Evolutionary conservation across 805 yeast genomes (phyloP), one percentile per base, ranked within the genome.

Genomic region (Suhomyces xylopsoci): DNA sequence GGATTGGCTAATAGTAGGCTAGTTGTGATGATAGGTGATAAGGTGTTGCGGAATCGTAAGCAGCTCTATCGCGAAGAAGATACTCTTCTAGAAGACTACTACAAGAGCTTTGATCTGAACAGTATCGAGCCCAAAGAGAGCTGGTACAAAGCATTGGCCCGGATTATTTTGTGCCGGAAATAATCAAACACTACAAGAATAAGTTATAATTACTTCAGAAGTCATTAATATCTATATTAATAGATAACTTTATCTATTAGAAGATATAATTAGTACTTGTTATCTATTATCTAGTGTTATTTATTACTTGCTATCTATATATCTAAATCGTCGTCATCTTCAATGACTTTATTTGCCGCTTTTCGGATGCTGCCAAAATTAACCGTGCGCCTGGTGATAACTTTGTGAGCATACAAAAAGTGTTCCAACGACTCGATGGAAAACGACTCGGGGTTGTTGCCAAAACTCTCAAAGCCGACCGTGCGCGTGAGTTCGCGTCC

Each of bases 381-480:
- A 47, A 63, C 62, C 5, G 79, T 72, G 43, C 62, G 69, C 42
- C 72, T 62, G 26, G 62, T 60, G 15, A 78, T 58, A 8, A 72
- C 68, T 0, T 73, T 63, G 48, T 55, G 51, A 38, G 43, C 45
- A n/a, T 56, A 45, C 32, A 65, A 53, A 25, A 41, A 55, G 7
- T 48, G 47, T 61, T 87, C 92, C 54, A 88, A 68, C 2, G 73
- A 61, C 43, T 73, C 77, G 7, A 80, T 59, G 2, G 73, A 61
- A 58, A 85, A 83, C 41, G 73, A 78, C 48, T 77, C 74, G 3
- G 76, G 69, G 48, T 77, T 70, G 34, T 64, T 60, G 26, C 83
- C 80, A 44, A 89, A 68, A 30, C 80, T 78, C 49, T 84, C 85
- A 60, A 90, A 85, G 5, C 97, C 97, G 5, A 88, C 77, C 5